Conservation (phyloP, 768 basidiomycete species). For the Tricholoma terreum region DNA sequence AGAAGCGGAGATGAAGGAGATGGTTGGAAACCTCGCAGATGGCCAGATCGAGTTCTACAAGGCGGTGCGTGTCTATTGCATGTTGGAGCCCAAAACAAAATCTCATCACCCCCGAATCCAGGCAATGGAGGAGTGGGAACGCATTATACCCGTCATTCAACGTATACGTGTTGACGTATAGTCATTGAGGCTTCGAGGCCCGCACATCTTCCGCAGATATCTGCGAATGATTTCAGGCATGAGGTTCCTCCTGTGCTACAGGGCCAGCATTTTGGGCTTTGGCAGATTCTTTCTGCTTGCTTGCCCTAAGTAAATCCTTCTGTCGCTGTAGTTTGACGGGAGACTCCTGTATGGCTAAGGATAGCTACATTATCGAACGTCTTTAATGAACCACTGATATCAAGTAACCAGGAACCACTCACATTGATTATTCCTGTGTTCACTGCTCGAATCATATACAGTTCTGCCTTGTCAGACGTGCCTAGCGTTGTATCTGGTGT, state of each 20-base stretch:
- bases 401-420: conserved; percentile 16
- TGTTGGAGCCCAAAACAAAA: background rate
- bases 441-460: conserved; percentile 75
- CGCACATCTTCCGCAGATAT: background rate
- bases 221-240: background rate
- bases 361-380: conserved; percentile 43
- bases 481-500: conserved; percentile 66
- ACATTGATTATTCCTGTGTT: conserved; percentile 84
- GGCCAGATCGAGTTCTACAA: conserved; percentile 96
- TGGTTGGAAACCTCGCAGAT: conserved; percentile 84
- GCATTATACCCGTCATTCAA: conserved; percentile 90
- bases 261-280: background rate
- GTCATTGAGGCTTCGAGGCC: conserved; percentile 6
- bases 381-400: background rate
- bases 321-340: conserved; percentile 56
- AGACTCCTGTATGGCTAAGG: conserved; percentile 79
- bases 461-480: conserved; percentile 59
- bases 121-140: conserved; percentile 98
- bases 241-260: background rate
- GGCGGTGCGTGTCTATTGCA: conserved; percentile 45
- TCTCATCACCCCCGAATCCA: conserved; percentile 24
- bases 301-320: conserved; percentile 18
- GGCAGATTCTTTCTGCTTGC: conserved; percentile 4
- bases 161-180: conserved; percentile 92
- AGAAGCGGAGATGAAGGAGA: conserved; percentile 95